Base-by-base conservation (phyloP, 441 rosid genomes). In the Populus hybrid region DNA sequence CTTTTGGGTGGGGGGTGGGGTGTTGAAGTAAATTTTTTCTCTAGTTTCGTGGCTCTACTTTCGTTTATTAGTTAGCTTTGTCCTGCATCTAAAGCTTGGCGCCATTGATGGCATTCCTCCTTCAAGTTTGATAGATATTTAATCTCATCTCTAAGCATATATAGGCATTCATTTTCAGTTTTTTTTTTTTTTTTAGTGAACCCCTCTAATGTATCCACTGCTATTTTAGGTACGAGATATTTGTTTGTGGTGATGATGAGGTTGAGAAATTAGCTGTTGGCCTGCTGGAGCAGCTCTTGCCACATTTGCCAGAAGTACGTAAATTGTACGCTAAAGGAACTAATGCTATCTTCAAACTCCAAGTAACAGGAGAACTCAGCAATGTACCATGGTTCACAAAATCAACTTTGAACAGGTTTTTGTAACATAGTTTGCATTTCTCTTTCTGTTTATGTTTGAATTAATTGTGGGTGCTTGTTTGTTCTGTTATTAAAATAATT, bases 341-440 rank as follows among this genome's bases (percentile, higher is more conserved):
- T 74, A 70, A 85, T 80, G 86, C 88, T 75, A 86, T 78, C 79
- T 82, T 86, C 77, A 85, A 85, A 34, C 84, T 89, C 70, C 88
- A 89, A 73, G 79, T 77, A 32, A 81, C 85, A 1, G 83, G 81
- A 40, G 82, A 84, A 75, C 81, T 77, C 16, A 38, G 67, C 10
- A 75, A 77, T 71, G 78, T 82, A 74, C 63, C 81, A 74, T 90
- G 94, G 91, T 90, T 90, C 85, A 87, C 92, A 70, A 87, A 85
- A 74, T 86, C 89, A 68, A 90, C 91, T 42, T 82, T 90, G 26
- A 79, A 81, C 79, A 90, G 91, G 94, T 90, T 79, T 16, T 63
- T 72, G 20, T 23, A 66, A 34, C 42, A 78, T 80, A 10, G 6
- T 38, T 28, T 74, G 74, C 59, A 69, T 50, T 63, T 78, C 34